These are phyloP conservation scores for Spiraea crenata DNA, from an alignment of 331 rosid genomes.

Conservation along the genomic window DNA sequence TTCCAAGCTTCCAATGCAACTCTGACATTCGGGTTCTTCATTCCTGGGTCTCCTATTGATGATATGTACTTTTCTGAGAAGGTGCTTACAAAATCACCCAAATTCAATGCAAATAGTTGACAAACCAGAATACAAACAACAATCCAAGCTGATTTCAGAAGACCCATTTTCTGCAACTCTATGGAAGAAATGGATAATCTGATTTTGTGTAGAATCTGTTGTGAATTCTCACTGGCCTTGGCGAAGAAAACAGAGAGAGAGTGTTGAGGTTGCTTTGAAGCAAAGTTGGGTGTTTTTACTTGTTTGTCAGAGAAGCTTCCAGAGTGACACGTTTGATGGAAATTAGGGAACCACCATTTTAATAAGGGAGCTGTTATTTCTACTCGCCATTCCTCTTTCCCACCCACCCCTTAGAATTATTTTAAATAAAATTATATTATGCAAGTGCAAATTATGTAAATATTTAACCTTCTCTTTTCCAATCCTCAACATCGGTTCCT, in stretches of 20 bases:
- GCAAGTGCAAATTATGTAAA: no score
- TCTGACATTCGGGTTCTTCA: constrained; percentile 44
- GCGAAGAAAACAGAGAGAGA: background rate
- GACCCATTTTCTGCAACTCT: constrained; percentile 14
- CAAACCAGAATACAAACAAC: constrained; percentile 18
- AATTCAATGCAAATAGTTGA: constrained; percentile 12
- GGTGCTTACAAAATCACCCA: constrained; percentile 9
- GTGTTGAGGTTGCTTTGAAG: background rate
- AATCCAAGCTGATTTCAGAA: constrained; percentile 4
- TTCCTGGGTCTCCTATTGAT: constrained; percentile 54
- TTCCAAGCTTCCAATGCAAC: constrained; percentile 67
- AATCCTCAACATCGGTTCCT: no score
- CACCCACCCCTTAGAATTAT: no score
- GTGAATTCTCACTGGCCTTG: background rate
- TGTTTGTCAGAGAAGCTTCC: background rate
- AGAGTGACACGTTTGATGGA: background rate
- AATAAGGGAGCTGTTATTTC: no score
- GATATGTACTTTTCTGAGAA: constrained; percentile 30
- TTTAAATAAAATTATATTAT: no score
- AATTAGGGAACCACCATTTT: background rate
- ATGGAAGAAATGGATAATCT: background rate
- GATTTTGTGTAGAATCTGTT: background rate
- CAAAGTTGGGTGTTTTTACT: background rate
- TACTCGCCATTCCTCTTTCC: no score
- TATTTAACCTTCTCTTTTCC: no score